phyloP scores from a whole-genome alignment of 23 red algal species.

The Cyanidiococcus yangmingshanensis region DNA sequence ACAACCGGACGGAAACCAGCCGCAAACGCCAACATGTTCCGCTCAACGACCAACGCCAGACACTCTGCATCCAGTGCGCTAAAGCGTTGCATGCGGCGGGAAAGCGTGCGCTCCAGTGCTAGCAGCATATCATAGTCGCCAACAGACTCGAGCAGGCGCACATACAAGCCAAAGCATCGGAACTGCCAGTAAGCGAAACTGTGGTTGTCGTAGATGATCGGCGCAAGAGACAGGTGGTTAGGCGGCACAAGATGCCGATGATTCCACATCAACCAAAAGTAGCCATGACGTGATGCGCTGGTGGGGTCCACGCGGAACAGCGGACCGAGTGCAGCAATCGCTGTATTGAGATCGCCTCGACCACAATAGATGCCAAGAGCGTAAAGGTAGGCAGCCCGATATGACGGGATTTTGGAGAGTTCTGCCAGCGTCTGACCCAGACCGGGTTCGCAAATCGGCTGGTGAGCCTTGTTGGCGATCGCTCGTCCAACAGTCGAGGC shows the following conservation, averaged over 20 bases:
- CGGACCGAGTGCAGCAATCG: background rate
- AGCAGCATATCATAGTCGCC: background rate
- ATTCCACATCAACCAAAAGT: constrained; percentile 21
- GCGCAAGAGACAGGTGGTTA: background rate
- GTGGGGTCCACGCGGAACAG: background rate
- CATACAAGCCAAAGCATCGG: background rate
- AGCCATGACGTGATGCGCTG: constrained; percentile 11
- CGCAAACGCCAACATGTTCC: background rate
- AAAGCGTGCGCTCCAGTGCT: background rate
- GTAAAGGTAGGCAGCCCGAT: background rate
- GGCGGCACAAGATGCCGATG: constrained; percentile 1
- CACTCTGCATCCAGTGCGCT: constrained; percentile 6
- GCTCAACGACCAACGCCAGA: constrained; percentile 1
- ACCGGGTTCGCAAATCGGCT: no score
- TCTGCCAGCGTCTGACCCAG: background rate
- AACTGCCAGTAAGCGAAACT: constrained; percentile 15
- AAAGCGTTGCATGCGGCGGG: background rate
- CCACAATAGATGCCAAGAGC: background rate
- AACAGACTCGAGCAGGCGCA: background rate
- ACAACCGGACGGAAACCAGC: background rate
- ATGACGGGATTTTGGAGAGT: background rate
- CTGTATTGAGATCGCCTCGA: background rate
- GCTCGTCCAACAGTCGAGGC: no score
- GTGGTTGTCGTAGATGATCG: constrained; percentile 1
- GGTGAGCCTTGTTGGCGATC: background rate